Evolutionary conservation across 495 filamentous ascomycete genomes (phyloP).

Genomic region (Jackrogersella multiformis): DNA sequence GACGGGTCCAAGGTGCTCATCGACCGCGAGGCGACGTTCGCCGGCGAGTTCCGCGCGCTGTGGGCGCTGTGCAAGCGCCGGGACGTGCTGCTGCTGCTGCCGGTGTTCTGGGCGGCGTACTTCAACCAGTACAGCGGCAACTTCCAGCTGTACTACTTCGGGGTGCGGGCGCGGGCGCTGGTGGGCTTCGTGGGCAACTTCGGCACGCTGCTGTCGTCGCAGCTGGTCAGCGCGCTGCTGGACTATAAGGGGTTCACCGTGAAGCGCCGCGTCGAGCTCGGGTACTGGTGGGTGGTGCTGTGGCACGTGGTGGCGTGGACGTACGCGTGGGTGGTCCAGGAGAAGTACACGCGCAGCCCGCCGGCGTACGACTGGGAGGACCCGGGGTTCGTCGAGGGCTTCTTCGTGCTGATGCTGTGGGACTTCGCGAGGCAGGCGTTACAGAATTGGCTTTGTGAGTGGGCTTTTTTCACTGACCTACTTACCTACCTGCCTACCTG

Average conservation of each 20-base stretch:
- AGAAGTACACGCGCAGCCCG: slow-evolving; percentile 55
- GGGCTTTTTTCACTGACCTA: no score
- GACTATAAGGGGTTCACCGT: slow-evolving; percentile 52
- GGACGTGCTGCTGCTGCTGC: slow-evolving; percentile 63
- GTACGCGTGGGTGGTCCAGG: slow-evolving; percentile 61
- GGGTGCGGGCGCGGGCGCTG: slow-evolving; percentile 62
- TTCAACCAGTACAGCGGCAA: slow-evolving; percentile 69
- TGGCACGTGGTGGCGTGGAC: slow-evolving; percentile 57
- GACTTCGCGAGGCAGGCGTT: slow-evolving; percentile 56
- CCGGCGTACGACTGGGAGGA: slow-evolving; percentile 56
- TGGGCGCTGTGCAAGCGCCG: slow-evolving; percentile 57
- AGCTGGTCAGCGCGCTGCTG: slow-evolving; percentile 54
- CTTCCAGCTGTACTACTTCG: slow-evolving; percentile 68
- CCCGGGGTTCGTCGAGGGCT: slow-evolving; percentile 55
- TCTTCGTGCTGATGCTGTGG: slow-evolving; percentile 60
- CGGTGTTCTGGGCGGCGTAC: slow-evolving; percentile 63
- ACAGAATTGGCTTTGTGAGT: slow-evolving; percentile 58
- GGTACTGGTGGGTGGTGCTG: slow-evolving; percentile 56
- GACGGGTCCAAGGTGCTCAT: slow-evolving; percentile 56
- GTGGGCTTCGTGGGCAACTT: slow-evolving; percentile 59
- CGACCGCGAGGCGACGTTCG: slow-evolving; percentile 53
- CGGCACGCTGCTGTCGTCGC: slow-evolving; percentile 50
- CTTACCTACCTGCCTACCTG: neutral
- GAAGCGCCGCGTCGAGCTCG: slow-evolving; percentile 52
- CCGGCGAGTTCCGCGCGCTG: slow-evolving; percentile 58